Conservation (phyloP, 805 yeast genomes). For the Candida palmyrensis region DNA sequence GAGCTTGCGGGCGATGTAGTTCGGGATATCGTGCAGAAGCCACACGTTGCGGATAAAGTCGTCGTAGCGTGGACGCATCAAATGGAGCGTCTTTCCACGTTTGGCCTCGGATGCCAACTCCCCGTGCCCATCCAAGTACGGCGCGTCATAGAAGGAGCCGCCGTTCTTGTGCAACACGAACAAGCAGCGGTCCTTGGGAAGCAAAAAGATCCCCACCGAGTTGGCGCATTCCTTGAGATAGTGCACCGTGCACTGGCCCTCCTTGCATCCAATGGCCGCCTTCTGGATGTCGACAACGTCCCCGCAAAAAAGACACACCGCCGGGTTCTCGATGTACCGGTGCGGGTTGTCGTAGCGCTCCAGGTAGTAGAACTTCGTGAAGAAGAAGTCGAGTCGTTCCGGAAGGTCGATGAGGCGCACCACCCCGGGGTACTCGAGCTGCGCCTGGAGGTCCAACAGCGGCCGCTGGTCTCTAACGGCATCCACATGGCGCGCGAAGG, state of each 20-base stretch:
- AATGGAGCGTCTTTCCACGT: slow-evolving; percentile 65
- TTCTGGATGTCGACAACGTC: slow-evolving; percentile 62
- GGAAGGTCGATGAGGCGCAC: slow-evolving; percentile 65
- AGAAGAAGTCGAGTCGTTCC: slow-evolving; percentile 58
- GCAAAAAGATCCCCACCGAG: slow-evolving; percentile 63
- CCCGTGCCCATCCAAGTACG: slow-evolving; percentile 82
- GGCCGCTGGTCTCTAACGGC: slow-evolving; percentile 2
- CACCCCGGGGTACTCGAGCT: slow-evolving; percentile 60
- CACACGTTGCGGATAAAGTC: slow-evolving; percentile 63
- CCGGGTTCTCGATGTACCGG: slow-evolving; percentile 58
- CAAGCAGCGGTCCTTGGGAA: slow-evolving; percentile 65
- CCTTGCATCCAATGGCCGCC: slow-evolving; percentile 44
- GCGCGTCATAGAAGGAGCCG: slow-evolving; percentile 82
- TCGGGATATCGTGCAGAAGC: slow-evolving; percentile 75
- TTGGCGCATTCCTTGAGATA: slow-evolving; percentile 55
- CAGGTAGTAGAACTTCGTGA: slow-evolving; percentile 52
- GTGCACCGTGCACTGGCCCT: slow-evolving; percentile 83
- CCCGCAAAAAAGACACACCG: slow-evolving; percentile 83
- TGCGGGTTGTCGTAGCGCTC: slow-evolving; percentile 36
- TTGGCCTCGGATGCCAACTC: slow-evolving; percentile 73
- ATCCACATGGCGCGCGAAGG: slow-evolving; percentile 13
- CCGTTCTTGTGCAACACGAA: slow-evolving; percentile 64
- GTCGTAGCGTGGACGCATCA: slow-evolving; percentile 59
- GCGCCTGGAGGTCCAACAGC: slow-evolving; percentile 11
- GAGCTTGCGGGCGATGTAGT: slow-evolving; percentile 69